phyloP scores from a whole-genome alignment of 768 basidiomycete genomes.

The Candolleomyces eurysporus region DNA sequence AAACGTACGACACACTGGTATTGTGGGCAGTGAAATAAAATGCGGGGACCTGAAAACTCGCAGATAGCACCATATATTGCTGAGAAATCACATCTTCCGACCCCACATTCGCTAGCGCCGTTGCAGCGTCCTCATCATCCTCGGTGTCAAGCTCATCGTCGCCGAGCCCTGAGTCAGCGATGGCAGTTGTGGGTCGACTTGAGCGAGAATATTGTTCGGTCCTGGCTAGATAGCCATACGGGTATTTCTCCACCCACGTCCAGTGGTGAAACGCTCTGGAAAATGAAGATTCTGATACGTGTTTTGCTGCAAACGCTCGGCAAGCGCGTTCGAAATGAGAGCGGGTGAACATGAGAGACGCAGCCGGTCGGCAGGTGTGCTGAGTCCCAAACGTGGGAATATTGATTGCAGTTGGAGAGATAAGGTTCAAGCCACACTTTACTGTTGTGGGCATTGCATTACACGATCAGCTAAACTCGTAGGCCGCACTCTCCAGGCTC shows the following conservation, averaged over 20 bases:
- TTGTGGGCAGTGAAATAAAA: conserved; percentile 79
- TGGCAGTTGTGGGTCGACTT: conserved; percentile 10
- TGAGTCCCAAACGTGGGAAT: conserved; percentile 40
- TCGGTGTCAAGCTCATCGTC: conserved; percentile 7
- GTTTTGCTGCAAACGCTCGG: conserved; percentile 43
- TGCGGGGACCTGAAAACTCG: conserved; percentile 77
- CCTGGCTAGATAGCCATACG: conserved; percentile 26
- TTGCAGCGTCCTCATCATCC: conserved; percentile 35
- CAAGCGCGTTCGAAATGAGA: conserved; percentile 59
- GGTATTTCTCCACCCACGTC: conserved; percentile 28
- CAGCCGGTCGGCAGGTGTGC: neutral
- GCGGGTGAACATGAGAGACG: conserved; percentile 50
- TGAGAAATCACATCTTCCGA: conserved; percentile 40
- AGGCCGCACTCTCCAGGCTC: conserved; percentile 39
- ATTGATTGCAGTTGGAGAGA: conserved; percentile 45
- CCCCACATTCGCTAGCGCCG: conserved; percentile 18
- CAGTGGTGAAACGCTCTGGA: conserved; percentile 36
- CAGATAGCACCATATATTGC: conserved; percentile 74
- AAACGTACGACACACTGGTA: conserved; percentile 52
- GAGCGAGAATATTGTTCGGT: conserved; percentile 14
- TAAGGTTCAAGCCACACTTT: conserved; percentile 64
- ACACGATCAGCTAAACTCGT: neutral
- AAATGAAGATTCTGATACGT: neutral
- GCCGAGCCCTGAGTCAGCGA: neutral
- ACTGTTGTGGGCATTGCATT: conserved; percentile 19